Evolutionary conservation across 805 yeast genomes (phyloP), one percentile per base, ranked within the genome.

Genomic region (Barnettozyma californica): DNA sequence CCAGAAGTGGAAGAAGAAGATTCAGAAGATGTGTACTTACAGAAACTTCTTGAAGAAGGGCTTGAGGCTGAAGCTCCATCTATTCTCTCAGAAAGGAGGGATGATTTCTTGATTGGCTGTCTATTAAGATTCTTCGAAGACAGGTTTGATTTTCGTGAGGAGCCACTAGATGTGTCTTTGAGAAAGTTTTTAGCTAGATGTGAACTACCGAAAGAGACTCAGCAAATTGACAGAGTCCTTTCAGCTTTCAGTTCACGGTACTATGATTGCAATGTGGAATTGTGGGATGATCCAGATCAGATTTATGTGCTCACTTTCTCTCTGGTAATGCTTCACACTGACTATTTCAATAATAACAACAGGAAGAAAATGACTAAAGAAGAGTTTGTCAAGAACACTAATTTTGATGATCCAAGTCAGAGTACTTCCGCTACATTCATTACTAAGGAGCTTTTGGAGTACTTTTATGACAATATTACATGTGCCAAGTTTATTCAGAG

Each of bases 261-360:
- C 61, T 72, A 71, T 50, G 43, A 50, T 1, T 54, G 56, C 25
- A 60, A 59, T 35, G 6, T 9, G 1, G 25, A 42, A 3, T 36
- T 56, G 2, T 70, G 74, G 74, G 59, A 57, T 16, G 56, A 59
- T 50, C 50, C 58, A 8, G 86, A 83, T 48, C 79, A 80, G 39
- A 78, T 84, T 9, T 83, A 84, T 57, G 77, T 83, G 42, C 59
- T 84, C 11, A 72, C 81, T 1, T 86, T 81, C 57, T 81, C 89
- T 2, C 62, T 86, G 38, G 70, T 86, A 41, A 81, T 86, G 74
- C 66, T 86, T 29, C 92, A 86, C 59, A 86, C 94, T 0, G 94
- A 85, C 59, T 75, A 70, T 49, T 86, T 82, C 67, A 86, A 85
- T 64, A 73, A 75, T 18, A 81, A 76, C 60, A 84, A 84, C 64